These are phyloP conservation scores for Thymus quinquecostatus DNA, from an alignment of 257 asterid genomes.

Conservation along the genomic window DNA sequence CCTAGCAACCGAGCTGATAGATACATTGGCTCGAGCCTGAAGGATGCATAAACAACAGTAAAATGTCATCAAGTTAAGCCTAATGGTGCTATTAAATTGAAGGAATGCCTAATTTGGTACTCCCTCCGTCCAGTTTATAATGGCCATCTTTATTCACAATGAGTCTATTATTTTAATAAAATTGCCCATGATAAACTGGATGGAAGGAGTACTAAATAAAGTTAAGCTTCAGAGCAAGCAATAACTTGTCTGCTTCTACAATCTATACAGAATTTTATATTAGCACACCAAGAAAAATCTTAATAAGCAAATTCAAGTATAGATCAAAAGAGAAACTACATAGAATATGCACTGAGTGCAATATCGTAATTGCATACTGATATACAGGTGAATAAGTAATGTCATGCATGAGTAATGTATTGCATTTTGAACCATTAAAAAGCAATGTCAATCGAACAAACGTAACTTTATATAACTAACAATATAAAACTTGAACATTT, in stretches of 20 bases:
- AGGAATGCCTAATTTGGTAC: background rate
- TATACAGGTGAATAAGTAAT: background rate
- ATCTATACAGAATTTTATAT: constrained; percentile 3
- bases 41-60: constrained; percentile 25
- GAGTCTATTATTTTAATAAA: too few relatives aligned
- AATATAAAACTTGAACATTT: background rate
- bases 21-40: constrained; percentile 64
- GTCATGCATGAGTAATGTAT: background rate
- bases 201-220: background rate
- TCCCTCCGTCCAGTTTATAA: too few relatives aligned
- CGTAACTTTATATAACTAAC: background rate
- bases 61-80: constrained; percentile 27
- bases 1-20: constrained; percentile 90
- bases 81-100: constrained; percentile 29
- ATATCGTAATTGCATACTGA: background rate
- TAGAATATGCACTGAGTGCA: background rate
- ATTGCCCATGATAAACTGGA: too few relatives aligned
- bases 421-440: too few relatives aligned
- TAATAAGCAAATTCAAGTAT: constrained; percentile 18
- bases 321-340: background rate
- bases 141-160: too few relatives aligned
- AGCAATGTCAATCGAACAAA: background rate
- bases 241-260: background rate
- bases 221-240: background rate
- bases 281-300: constrained; percentile 11